Conservation (phyloP, 495 filamentous ascomycete species). For the Emericellopsis terricola region DNA sequence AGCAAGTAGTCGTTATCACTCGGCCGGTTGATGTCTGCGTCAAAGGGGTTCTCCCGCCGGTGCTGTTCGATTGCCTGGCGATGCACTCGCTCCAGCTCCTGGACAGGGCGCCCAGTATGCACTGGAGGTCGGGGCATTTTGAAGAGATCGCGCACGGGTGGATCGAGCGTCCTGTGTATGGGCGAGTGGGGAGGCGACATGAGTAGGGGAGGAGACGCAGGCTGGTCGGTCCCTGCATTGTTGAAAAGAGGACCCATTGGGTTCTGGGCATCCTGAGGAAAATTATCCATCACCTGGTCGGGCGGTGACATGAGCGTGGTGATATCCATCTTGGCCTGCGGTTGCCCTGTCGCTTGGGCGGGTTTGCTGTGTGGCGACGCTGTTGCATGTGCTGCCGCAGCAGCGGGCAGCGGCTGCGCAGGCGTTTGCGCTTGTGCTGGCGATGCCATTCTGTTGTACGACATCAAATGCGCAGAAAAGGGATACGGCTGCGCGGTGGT, state of each 20-base stretch:
- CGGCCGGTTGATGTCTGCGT: conserved; percentile 36
- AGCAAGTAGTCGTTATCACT: conserved; percentile 51
- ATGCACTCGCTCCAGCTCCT: conserved; percentile 13
- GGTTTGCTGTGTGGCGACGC: too few relatives aligned
- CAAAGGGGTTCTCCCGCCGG: conserved; percentile 41
- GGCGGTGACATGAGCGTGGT: conserved; percentile 63
- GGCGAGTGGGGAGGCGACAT: conserved; percentile 61
- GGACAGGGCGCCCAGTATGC: conserved; percentile 18
- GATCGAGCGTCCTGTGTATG: conserved; percentile 21
- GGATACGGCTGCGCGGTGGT: too few relatives aligned
- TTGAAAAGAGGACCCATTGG: conserved; percentile 2
- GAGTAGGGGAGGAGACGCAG: conserved; percentile 17
- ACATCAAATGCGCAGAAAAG: too few relatives aligned
- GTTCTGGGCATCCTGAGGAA: conserved; percentile 17
- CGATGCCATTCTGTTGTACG: background rate
- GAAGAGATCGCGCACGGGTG: conserved; percentile 33
- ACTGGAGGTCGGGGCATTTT: conserved; percentile 35
- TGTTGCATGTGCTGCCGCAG: background rate
- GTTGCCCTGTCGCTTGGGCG: too few relatives aligned
- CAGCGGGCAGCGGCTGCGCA: background rate
- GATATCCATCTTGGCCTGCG: conserved; percentile 18
- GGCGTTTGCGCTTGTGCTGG: background rate
- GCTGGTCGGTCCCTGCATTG: conserved; percentile 11
- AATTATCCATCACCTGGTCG: conserved; percentile 45
- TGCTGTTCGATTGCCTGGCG: conserved; percentile 45